Base-by-base conservation (phyloP, 257 asterid genomes). In the Echites panduratus region DNA sequence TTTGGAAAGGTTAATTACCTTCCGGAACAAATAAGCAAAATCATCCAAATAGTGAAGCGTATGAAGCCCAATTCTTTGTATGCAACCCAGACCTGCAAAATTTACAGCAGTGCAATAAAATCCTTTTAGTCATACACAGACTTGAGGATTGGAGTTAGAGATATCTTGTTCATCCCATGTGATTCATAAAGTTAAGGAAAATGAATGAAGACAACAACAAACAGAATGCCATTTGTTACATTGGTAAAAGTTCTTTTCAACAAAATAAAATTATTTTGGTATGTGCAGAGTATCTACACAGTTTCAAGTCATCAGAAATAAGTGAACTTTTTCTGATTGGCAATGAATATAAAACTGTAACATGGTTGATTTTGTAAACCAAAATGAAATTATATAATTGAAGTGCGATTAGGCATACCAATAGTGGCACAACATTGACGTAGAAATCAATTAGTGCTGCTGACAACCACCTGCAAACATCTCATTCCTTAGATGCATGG, bases 31-130 rank as follows among this genome's bases (percentile, higher is more conserved):
- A 90, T 81, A 41, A 93, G 78, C 72, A 88, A 76, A 62, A 88
- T 66, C 79, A 90, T 81, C 97, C 98, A 93, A 22, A 82, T 3
- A 58, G 82, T 75, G 45, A 91, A 77, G 50, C 74, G 78, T 41
- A 19, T 54, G 88, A 89, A 89, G 75, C 76, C 80, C n/a, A 93
- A 72, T 82, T 93, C 98, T 78, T 90, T 90, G 74, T 93, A 89
- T 4, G 86, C 89, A 70, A 93, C 84, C 98, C 98, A 93, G 41
- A 90, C 98, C 98, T 93, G 80, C n/a, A 47, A 66, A 68, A 58
- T 48, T 22, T 67, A 45, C 27, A 67, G 59, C 44, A 24, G 47
- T 43, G 47, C 2, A 29, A 63, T 5, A 19, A 63, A 63, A 3
- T 7, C 4, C 12, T 35, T 16, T 14, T 32, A 63, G 24, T 57